Evolutionary conservation across 83 land plant genomes (phyloP).

Genomic region (Picea abies): DNA sequence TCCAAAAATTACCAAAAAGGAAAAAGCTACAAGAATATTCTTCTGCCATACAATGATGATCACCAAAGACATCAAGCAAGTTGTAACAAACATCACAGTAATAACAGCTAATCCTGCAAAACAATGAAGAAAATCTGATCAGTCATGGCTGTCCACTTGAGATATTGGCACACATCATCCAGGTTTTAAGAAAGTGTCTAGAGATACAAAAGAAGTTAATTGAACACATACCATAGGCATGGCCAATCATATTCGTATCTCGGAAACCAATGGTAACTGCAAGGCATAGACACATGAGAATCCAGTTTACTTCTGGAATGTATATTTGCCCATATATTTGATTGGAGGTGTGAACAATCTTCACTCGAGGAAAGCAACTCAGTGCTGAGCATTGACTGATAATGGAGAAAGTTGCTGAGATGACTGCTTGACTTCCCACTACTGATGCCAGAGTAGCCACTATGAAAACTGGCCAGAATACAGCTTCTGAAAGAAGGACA

Average conservation of each 20-base stretch:
- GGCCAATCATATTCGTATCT: conserved; percentile 64
- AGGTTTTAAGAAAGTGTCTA: neutral
- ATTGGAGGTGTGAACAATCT: conserved; percentile 76
- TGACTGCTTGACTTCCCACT: conserved; percentile 80
- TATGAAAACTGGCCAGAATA: conserved; percentile 76
- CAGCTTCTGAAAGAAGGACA: conserved; percentile 43
- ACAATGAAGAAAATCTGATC: neutral
- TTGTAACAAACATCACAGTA: conserved; percentile 73
- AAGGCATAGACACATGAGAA: conserved; percentile 66
- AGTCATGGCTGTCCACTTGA: neutral
- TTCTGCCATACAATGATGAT: conserved; percentile 66
- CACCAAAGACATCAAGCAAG: conserved; percentile 66
- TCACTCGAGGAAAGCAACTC: conserved; percentile 79
- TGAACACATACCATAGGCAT: conserved; percentile 68
- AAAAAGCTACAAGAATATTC: conserved; percentile 23
- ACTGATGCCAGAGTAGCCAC: conserved; percentile 69
- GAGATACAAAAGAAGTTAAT: neutral
- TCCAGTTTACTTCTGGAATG: conserved; percentile 86
- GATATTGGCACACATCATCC: neutral
- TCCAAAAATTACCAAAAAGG: too few relatives aligned
- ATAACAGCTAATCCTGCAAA: conserved; percentile 65
- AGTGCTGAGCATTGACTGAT: conserved; percentile 69
- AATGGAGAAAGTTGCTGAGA: conserved; percentile 85
- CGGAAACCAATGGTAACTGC: conserved; percentile 62
- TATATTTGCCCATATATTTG: conserved; percentile 74